Evolutionary conservation across 805 yeast genomes (phyloP).

Genomic region (Ogataea chonburiensis): DNA sequence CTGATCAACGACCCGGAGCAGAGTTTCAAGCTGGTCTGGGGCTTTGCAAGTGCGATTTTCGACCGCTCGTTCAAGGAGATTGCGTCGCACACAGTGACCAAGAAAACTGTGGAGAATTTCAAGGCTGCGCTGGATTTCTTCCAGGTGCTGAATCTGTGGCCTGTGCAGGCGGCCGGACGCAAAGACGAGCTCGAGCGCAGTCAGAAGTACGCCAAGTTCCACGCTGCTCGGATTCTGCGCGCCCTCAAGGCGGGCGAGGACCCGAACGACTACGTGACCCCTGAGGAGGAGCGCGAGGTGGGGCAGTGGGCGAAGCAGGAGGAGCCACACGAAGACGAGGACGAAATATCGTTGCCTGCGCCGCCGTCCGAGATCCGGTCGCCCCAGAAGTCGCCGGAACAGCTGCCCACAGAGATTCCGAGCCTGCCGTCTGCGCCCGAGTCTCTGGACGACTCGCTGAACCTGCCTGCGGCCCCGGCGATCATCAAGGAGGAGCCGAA

Average conservation of each 20-base stretch:
- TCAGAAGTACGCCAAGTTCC: slow-evolving; percentile 61
- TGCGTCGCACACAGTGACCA: slow-evolving; percentile 41
- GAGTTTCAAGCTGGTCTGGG: slow-evolving; percentile 52
- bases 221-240: slow-evolving; percentile 55
- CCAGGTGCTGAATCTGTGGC: slow-evolving; percentile 49
- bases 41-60: slow-evolving; percentile 60
- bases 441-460: slow-evolving; percentile 25
- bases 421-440: slow-evolving; percentile 19
- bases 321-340: background rate
- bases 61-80: slow-evolving; percentile 50
- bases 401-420: background rate
- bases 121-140: slow-evolving; percentile 55
- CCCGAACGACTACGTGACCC: slow-evolving; percentile 54
- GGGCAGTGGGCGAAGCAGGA: slow-evolving; percentile 6
- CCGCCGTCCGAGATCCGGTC: slow-evolving; percentile 17
- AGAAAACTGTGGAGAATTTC: slow-evolving; percentile 49
- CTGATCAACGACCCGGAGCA: slow-evolving; percentile 60
- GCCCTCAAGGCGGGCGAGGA: slow-evolving; percentile 49
- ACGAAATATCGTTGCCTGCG: slow-evolving; percentile 9
- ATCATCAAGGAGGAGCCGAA: slow-evolving; percentile 34
- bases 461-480: slow-evolving; percentile 31
- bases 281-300: slow-evolving; percentile 34
- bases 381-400: slow-evolving; percentile 7
- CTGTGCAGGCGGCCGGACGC: slow-evolving; percentile 20
- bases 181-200: slow-evolving; percentile 34